Evolutionary conservation across 2,329 filamentous ascomycete species (phyloP).

Genomic region (Clarireedia monteithiana): DNA sequence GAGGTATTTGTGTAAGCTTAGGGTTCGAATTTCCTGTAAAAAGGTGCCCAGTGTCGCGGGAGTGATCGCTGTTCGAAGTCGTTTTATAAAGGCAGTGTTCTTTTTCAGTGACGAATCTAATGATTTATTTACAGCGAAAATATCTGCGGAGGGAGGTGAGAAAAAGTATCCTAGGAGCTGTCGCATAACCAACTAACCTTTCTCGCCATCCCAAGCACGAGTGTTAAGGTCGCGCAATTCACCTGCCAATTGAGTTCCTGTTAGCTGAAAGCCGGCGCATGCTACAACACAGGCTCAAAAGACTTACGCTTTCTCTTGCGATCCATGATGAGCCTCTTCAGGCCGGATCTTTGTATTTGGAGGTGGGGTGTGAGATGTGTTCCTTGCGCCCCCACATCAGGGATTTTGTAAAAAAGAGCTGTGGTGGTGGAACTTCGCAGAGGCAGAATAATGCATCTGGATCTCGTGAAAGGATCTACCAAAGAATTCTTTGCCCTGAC

Average conservation of each 20-base stretch:
- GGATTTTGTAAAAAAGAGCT: constrained; percentile 27
- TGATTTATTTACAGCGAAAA: constrained; percentile 54
- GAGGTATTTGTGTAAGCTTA: constrained; percentile 92
- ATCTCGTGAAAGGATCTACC: background rate
- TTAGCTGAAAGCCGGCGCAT: constrained; percentile 15
- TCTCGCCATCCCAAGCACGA: constrained; percentile 81
- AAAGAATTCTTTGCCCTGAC: background rate
- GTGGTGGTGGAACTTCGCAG: constrained; percentile 24
- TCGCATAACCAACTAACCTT: constrained; percentile 47
- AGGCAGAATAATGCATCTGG: constrained; percentile 31
- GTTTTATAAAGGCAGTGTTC: constrained; percentile 97
- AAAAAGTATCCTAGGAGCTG: background rate
- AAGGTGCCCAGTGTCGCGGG: constrained; percentile 74
- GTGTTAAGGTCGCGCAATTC: constrained; percentile 85
- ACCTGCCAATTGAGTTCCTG: constrained; percentile 43
- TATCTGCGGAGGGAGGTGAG: constrained; percentile 16
- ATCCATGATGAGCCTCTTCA: constrained; percentile 42
- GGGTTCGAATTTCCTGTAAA: constrained; percentile 78
- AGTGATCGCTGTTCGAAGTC: constrained; percentile 82
- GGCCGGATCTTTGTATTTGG: constrained; percentile 14
- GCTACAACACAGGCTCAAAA: background rate
- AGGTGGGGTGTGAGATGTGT: constrained; percentile 20
- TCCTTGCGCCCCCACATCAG: constrained; percentile 29
- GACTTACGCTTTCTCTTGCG: constrained; percentile 54
- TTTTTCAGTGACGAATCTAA: constrained; percentile 96